Base-by-base conservation (phyloP, 2,329 filamentous ascomycete species). In the Fusarium sterilihyphosum region DNA sequence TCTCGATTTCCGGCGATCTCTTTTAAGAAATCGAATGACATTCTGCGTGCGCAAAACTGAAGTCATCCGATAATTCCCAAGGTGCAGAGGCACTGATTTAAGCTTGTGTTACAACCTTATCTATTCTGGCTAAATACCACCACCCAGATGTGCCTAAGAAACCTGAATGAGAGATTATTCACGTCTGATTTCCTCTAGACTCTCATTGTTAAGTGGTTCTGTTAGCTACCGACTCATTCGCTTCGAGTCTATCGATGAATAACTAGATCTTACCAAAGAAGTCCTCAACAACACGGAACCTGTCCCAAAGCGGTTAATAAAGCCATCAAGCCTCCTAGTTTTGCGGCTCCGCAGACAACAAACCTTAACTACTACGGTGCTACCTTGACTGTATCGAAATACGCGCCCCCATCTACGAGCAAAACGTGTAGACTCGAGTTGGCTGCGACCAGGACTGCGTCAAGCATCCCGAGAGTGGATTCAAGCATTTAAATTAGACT, bases 351-450 rank as follows among this genome's bases (percentile, higher is more conserved):
- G 29, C 44, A 52, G 24, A 26, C 41, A 33, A 44, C n/a, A 37
- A 65, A 54, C 40, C n/a, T 20, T 17, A 49, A 60, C 37, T 60
- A 60, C 37, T 56, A 47, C 50, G 49, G 26, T 70, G 67, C n/a
- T 70, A 58, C 58, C 12, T 37, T 2, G 59, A 49, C 20, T 65
- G 66, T 52, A 44, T 70, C 44, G 53, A 65, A 22, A 17, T 41
- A 8, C 24, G 31, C 29, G 22, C 9, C 16, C 49, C 33, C 22
- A 53, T 43, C 5, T 8, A 35, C 24, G 46, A 65, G 46, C 9
- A 16, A 33, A 35, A 40, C 12, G 8, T 3, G 9, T 22, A 8
- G 5, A 33, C 8, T n/a, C 26, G 62, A n/a, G n/a, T 37, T n/a
- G 58, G 20, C 49, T 62, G 49, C 26, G 35, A 66, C 58, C 8